phyloP scores from a whole-genome alignment of 2,329 filamentous ascomycete species.

The Penicillium capsulatum region DNA sequence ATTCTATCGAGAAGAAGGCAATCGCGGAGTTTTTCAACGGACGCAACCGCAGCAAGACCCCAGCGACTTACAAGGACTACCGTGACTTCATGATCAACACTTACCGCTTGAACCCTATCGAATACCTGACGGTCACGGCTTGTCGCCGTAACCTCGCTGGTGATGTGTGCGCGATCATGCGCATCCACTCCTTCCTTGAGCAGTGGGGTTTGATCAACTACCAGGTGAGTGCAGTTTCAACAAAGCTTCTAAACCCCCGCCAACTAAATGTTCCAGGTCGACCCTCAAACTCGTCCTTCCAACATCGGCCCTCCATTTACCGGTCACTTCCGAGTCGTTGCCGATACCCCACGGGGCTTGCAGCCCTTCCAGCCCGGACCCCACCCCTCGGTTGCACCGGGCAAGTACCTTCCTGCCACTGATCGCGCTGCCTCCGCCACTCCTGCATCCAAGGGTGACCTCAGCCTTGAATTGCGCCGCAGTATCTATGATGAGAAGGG shows the following conservation, averaged over 20 bases:
- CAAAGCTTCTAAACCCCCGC: slow-evolving; percentile 20
- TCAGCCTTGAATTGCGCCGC: slow-evolving; percentile 87
- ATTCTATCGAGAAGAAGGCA: slow-evolving; percentile 88
- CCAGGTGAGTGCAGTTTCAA: slow-evolving; percentile 63
- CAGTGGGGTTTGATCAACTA: slow-evolving; percentile 99
- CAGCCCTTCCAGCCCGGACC: slow-evolving; percentile 92
- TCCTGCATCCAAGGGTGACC: slow-evolving; percentile 67
- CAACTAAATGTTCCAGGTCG: slow-evolving; percentile 61
- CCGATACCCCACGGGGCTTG: slow-evolving; percentile 88
- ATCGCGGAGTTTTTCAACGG: slow-evolving; percentile 98
- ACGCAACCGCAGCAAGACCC: slow-evolving; percentile 95
- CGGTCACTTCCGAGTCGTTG: slow-evolving; percentile 92
- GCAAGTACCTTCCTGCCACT: slow-evolving; percentile 62
- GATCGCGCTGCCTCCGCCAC: slow-evolving; percentile 65
- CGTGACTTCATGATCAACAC: slow-evolving; percentile 99
- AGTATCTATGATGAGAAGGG: slow-evolving; percentile 94
- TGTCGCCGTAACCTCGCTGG: slow-evolving; percentile 92
- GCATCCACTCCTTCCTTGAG: slow-evolving; percentile 94
- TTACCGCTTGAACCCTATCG: slow-evolving; percentile 88
- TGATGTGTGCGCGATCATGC: slow-evolving; percentile 98
- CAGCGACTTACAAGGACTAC: slow-evolving; percentile 96
- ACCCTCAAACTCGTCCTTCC: slow-evolving; percentile 89
- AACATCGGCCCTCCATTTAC: slow-evolving; percentile 96
- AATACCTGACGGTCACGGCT: slow-evolving; percentile 95
- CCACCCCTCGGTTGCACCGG: slow-evolving; percentile 61